phyloP scores from a whole-genome alignment of 148 eudicot genomes.

The Rhododendron molle region DNA sequence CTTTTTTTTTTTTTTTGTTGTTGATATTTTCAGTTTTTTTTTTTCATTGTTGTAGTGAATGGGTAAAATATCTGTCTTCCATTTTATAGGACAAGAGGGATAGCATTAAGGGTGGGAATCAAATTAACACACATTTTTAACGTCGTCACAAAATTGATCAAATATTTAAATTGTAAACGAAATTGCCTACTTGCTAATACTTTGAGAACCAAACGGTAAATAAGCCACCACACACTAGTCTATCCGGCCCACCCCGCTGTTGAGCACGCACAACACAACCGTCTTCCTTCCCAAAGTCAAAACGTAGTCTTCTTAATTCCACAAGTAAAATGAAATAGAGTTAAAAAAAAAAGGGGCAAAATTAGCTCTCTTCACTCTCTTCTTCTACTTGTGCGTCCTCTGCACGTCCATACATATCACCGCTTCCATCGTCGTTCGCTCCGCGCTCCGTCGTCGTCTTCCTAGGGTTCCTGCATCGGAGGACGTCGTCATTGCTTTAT shows the following conservation, averaged over 20 bases:
- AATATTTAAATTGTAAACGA: too few species aligned
- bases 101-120: too few species aligned
- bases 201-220: too few species aligned
- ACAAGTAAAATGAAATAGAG: too few species aligned
- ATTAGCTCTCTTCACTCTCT: constrained; percentile 8
- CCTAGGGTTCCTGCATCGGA: neutral
- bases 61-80: too few species aligned
- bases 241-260: neutral
- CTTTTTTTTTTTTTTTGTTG: too few species aligned
- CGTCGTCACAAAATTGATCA: too few species aligned
- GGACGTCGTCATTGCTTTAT: neutral
- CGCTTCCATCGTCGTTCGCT: neutral
- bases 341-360: neutral
- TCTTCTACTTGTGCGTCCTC: constrained; percentile 8
- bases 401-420: neutral
- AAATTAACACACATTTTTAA: too few species aligned
- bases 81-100: too few species aligned
- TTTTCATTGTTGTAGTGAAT: too few species aligned
- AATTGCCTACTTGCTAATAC: too few species aligned
- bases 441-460: neutral
- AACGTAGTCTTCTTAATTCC: neutral
- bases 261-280: neutral
- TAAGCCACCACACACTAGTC: neutral
- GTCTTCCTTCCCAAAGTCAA: neutral
- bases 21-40: too few species aligned